A percentile compares a stretch with the other conserved stretches of the same genome.
phyloP scores from a whole-genome alignment of 306 rosid species.

The Castanea crenata region DNA sequence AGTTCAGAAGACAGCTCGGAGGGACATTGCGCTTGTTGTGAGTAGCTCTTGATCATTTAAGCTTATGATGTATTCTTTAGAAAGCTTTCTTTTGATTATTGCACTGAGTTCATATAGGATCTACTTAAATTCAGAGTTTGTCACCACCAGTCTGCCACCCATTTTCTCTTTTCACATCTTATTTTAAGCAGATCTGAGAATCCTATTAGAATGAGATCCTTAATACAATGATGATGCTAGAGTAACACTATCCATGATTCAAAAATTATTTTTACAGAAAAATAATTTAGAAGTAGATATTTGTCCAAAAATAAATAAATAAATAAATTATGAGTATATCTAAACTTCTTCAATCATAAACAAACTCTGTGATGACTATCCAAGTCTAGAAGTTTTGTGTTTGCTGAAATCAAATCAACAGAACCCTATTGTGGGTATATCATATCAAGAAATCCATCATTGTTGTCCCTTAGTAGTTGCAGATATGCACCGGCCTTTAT shows the following conservation, averaged over 20 bases:
- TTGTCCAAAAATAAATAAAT: not conserved
- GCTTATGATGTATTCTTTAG: too few relatives aligned
- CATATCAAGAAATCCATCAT: not conserved
- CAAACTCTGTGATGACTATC: not conserved
- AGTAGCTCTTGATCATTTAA: constrained; percentile 31
- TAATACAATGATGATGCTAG: not conserved
- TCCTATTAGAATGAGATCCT: not conserved
- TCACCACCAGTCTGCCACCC: not conserved
- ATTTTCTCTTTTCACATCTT: not conserved
- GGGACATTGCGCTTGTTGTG: constrained; percentile 91
- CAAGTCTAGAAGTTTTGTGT: not conserved
- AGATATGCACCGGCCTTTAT: not conserved
- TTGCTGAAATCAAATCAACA: not conserved
- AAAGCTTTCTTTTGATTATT: not conserved
- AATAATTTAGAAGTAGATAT: too few relatives aligned
- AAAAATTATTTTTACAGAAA: not conserved
- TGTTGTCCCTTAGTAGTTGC: not conserved
- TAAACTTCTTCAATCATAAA: not conserved
- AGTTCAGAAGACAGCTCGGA: constrained; percentile 88
- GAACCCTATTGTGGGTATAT: not conserved
- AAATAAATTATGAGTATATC: not conserved
- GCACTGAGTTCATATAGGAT: not conserved
- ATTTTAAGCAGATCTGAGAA: not conserved
- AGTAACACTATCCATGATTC: not conserved
- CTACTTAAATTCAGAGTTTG: not conserved